A percentile compares a stretch with the other conserved stretches of the same genome.
Conservation (phyloP, 140 eudicot species). For the Stevia rebaudiana region DNA sequence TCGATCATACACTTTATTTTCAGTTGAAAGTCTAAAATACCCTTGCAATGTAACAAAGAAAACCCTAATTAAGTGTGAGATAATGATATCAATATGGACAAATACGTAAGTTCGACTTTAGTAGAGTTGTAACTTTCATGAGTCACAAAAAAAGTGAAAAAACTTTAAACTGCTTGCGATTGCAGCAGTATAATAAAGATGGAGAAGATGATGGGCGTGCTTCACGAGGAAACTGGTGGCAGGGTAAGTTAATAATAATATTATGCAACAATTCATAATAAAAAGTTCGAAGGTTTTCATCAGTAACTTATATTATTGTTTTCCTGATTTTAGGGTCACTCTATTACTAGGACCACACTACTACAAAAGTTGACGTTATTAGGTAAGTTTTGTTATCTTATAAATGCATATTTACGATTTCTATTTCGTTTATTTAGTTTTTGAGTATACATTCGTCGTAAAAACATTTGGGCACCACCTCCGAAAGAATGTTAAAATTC, state of each 20-base stretch:
- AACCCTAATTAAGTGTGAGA: not conserved
- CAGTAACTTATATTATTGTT: not conserved
- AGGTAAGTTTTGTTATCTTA: slow-evolving; percentile 9
- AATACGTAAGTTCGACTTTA: not conserved
- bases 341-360: slow-evolving; percentile 40
- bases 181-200: slow-evolving; percentile 47
- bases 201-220: slow-evolving; percentile 77
- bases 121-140: not conserved
- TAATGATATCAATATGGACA: slow-evolving; percentile 1
- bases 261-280: not conserved
- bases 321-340: slow-evolving; percentile 53
- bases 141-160: no score
- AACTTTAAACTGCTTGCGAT: not conserved
- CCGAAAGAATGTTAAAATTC: not conserved
- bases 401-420: not conserved
- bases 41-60: slow-evolving; percentile 7
- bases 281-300: not conserved
- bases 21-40: not conserved
- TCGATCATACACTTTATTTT: slow-evolving; percentile 1
- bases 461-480: no score
- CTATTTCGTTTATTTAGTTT: not conserved
- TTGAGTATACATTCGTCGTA: not conserved
- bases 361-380: not conserved
- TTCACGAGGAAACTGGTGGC: slow-evolving; percentile 94
- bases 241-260: no score